phyloP scores from a whole-genome alignment of 345 rosid species.

The Syzygium oleosum region DNA sequence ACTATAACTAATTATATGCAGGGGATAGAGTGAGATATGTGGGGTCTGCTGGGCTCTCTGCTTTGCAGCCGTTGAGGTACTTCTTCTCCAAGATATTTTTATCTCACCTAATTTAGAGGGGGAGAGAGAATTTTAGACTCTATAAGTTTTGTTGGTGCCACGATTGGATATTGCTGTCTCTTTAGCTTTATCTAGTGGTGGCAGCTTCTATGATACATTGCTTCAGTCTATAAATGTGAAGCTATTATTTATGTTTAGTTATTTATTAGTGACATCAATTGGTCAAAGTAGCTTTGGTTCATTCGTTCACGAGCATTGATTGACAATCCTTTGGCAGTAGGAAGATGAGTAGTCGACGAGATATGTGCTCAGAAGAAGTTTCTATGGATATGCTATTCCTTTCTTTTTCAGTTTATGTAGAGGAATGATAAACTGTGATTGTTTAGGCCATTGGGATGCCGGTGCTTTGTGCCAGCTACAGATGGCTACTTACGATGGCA shows the following conservation, averaged over 20 bases:
- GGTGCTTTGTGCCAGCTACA: background rate
- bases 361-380: background rate
- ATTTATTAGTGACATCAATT: background rate
- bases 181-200: background rate
- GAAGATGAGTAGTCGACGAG: background rate
- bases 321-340: background rate
- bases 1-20: constrained; percentile 8
- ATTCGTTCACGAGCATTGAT: background rate
- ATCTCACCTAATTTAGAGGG: background rate
- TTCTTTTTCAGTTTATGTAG: background rate
- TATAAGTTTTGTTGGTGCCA: background rate
- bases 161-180: background rate
- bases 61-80: constrained; percentile 16
- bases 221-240: background rate
- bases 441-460: background rate
- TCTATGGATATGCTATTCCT: background rate
- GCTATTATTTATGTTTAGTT: background rate
- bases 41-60: constrained; percentile 42
- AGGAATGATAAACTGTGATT: background rate
- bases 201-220: background rate
- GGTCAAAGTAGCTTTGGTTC: background rate
- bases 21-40: constrained; percentile 87
- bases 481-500: background rate
- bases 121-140: background rate
- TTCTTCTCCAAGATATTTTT: background rate